These are phyloP conservation scores for Rhynchospora breviuscula DNA, from an alignment of 176 grass and related monocot species.

Conservation along the genomic window DNA sequence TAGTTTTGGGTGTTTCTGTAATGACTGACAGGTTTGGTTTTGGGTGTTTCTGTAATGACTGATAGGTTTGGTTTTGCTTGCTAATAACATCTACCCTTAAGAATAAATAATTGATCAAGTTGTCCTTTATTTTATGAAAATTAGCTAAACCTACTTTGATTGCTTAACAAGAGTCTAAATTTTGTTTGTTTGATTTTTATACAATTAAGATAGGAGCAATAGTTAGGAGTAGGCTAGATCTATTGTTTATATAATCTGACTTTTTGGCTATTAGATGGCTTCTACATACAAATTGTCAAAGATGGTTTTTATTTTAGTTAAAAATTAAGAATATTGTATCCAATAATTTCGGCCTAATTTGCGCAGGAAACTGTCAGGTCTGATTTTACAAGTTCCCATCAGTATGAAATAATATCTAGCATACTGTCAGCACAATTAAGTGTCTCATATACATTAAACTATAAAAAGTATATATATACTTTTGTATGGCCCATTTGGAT, in stretches of 20 bases:
- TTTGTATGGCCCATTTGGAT: neutral
- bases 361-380: too few relatives aligned
- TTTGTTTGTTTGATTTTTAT: neutral
- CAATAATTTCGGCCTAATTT: neutral
- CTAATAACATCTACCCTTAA: neutral
- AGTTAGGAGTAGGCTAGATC: neutral
- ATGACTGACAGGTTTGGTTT: neutral
- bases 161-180: neutral
- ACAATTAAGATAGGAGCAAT: neutral
- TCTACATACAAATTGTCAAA: neutral
- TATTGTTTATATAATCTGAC: neutral
- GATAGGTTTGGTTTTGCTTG: neutral
- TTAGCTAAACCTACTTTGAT: neutral
- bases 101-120: neutral
- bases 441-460: neutral
- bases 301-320: neutral
- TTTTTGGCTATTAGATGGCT: neutral
- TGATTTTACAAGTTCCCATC: neutral
- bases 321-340: neutral
- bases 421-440: neutral
- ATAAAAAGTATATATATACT: neutral
- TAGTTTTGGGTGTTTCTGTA: neutral
- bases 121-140: neutral
- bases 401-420: neutral
- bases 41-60: neutral